Conservation (phyloP, 371 early-diverging fungal genomes). For the Mortierella sp. region DNA sequence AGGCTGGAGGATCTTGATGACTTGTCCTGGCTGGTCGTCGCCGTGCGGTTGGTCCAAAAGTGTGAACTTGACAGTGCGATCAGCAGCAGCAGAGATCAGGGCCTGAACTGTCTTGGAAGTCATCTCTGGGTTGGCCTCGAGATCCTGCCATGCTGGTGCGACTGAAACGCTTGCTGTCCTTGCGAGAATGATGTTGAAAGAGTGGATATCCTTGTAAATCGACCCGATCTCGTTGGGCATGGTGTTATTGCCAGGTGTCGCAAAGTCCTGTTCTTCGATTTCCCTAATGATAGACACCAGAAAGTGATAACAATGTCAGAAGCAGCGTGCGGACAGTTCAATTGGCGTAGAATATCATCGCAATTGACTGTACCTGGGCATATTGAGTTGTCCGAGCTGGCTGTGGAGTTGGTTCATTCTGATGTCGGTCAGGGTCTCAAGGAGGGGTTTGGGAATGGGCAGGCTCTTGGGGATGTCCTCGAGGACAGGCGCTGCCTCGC, state of each 20-base stretch:
- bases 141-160: constrained; percentile 43
- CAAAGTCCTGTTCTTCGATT: constrained; percentile 47
- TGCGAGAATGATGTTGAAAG: constrained; percentile 42
- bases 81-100: constrained; percentile 72
- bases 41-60: constrained; percentile 57
- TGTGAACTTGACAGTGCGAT: constrained; percentile 74
- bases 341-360: not conserved
- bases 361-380: constrained; percentile 39
- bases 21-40: constrained; percentile 67
- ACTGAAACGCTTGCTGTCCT: constrained; percentile 39
- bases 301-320: not conserved
- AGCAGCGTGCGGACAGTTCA: not conserved
- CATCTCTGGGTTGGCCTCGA: constrained; percentile 42
- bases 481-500: constrained; percentile 62
- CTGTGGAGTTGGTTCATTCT: constrained; percentile 47
- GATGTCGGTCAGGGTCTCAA: constrained; percentile 47
- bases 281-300: constrained; percentile 11
- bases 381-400: constrained; percentile 42
- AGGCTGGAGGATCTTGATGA: constrained; percentile 66
- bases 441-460: constrained; percentile 38
- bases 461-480: constrained; percentile 51
- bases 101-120: constrained; percentile 42
- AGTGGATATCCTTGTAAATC: constrained; percentile 24
- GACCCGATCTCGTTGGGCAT: constrained; percentile 24
- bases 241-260: constrained; percentile 30